Conservation (phyloP, 768 basidiomycete genomes). For the Hypsizygus marmoreus region DNA sequence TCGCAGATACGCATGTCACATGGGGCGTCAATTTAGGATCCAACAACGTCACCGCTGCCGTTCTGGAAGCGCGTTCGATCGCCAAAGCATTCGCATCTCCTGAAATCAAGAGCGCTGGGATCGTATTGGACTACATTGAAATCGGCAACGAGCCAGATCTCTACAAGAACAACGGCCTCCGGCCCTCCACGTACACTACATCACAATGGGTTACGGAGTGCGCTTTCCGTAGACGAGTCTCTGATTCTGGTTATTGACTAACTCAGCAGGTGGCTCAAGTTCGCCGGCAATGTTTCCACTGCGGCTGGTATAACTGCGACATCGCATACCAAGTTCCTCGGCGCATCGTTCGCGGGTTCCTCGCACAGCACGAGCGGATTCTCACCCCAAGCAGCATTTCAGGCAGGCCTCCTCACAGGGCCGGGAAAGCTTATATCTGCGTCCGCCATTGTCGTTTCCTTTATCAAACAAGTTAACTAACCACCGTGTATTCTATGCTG, state of each 20-base stretch:
- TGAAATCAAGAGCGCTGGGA: constrained; percentile 39
- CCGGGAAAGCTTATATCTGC: constrained; percentile 54
- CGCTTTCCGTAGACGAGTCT: constrained; percentile 16
- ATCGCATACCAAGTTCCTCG: constrained; percentile 48
- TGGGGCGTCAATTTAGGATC: constrained; percentile 73
- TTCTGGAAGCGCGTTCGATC: constrained; percentile 51
- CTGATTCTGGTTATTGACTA: background rate
- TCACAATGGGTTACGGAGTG: constrained; percentile 54
- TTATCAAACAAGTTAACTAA: background rate
- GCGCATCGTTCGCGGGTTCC: constrained; percentile 52
- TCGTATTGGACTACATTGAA: constrained; percentile 58
- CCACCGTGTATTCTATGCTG: no score
- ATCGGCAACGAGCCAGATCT: constrained; percentile 67
- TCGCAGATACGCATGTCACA: constrained; percentile 57
- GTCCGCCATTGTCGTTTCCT: constrained; percentile 33
- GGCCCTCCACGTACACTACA: constrained; percentile 41
- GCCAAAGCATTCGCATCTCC: constrained; percentile 48
- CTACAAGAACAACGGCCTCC: constrained; percentile 47
- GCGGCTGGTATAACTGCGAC: constrained; percentile 37
- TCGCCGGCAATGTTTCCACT: constrained; percentile 50
- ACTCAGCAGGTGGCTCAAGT: constrained; percentile 18
- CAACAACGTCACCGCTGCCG: constrained; percentile 51
- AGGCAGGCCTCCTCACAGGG: constrained; percentile 46
- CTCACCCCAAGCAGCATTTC: constrained; percentile 63
- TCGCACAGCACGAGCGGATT: constrained; percentile 49